Evolutionary conservation across 441 rosid genomes (phyloP).

Genomic region (Croton setiger): DNA sequence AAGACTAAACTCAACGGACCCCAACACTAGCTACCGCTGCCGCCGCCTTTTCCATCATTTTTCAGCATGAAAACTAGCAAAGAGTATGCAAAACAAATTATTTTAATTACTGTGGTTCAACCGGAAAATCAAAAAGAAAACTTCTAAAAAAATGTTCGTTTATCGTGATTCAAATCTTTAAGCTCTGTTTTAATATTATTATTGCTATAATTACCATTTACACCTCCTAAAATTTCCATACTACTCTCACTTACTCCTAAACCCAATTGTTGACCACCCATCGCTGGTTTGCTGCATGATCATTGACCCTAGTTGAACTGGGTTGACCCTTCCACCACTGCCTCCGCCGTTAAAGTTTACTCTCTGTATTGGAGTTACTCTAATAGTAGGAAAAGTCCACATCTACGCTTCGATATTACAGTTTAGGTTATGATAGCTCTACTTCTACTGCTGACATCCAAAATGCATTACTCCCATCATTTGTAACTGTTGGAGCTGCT

Average conservation of each 20-base stretch:
- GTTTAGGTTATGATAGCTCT: conserved; percentile 30
- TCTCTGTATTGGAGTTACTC: conserved; percentile 23
- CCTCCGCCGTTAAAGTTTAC: conserved; percentile 39
- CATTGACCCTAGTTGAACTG: conserved; percentile 67
- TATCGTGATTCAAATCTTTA: too few relatives aligned
- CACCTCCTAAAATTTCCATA: conserved; percentile 34
- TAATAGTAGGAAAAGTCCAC: conserved; percentile 63
- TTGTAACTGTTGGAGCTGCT: conserved; percentile 38
- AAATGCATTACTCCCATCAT: conserved; percentile 60
- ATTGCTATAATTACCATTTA: conserved; percentile 33
- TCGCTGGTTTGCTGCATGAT: conserved; percentile 39
- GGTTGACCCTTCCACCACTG: conserved; percentile 35
- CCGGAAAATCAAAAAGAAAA: too few relatives aligned
- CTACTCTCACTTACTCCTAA: conserved; percentile 50
- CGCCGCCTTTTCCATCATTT: too few relatives aligned
- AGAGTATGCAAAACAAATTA: too few relatives aligned
- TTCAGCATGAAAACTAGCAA: too few relatives aligned
- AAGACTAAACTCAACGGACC: too few relatives aligned
- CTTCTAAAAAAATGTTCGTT: too few relatives aligned
- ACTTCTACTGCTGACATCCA: conserved; percentile 74
- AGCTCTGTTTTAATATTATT: too few relatives aligned
- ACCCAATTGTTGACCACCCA: conserved; percentile 55
- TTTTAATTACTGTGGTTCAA: too few relatives aligned
- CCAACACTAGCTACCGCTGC: too few relatives aligned
- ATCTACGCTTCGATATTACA: conserved; percentile 43